Evolutionary conservation across 2,329 filamentous ascomycete species (phyloP).

Genomic region (Aspergillus pseudoterreus): DNA sequence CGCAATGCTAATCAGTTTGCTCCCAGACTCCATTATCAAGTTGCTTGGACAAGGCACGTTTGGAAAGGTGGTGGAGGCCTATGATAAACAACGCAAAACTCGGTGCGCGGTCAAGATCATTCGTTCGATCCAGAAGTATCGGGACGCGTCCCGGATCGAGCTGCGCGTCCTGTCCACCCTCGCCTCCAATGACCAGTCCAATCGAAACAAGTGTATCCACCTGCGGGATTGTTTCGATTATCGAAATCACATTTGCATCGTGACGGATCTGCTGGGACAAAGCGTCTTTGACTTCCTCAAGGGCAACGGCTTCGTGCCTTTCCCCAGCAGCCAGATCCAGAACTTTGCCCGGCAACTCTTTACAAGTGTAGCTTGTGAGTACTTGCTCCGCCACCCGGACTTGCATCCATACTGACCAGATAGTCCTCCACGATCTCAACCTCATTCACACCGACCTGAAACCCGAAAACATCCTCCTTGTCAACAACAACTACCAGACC

Average conservation of each 20-base stretch:
- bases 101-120: slow-evolving; percentile 98
- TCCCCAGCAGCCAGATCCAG: slow-evolving; percentile 97
- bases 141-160: slow-evolving; percentile 93
- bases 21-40: slow-evolving; percentile 76
- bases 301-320: slow-evolving; percentile 89
- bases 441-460: slow-evolving; percentile 85
- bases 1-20: slow-evolving; percentile 14
- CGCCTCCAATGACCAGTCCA: slow-evolving; percentile 83
- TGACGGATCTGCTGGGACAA: slow-evolving; percentile 75
- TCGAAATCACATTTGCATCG: slow-evolving; percentile 90
- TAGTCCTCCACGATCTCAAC: slow-evolving; percentile 93
- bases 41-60: slow-evolving; percentile 96
- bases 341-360: slow-evolving; percentile 93
- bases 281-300: slow-evolving; percentile 99
- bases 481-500: slow-evolving; percentile 63
- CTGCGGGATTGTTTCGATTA: slow-evolving; percentile 96
- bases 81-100: slow-evolving; percentile 68
- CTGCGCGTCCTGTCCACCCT: slow-evolving; percentile 87
- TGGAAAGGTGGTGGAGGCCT: slow-evolving; percentile 94
- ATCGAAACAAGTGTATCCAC: slow-evolving; percentile 95
- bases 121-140: slow-evolving; percentile 95
- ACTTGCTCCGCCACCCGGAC: background rate
- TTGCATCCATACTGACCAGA: slow-evolving; percentile 22
- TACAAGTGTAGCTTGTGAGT: slow-evolving; percentile 96
- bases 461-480: slow-evolving; percentile 65